Percentiles rank a stretch among this genome's conserved stretches.
Evolutionary conservation across 2,329 filamentous ascomycete species (phyloP).

Genomic region (Sporothrix variecibatus): DNA sequence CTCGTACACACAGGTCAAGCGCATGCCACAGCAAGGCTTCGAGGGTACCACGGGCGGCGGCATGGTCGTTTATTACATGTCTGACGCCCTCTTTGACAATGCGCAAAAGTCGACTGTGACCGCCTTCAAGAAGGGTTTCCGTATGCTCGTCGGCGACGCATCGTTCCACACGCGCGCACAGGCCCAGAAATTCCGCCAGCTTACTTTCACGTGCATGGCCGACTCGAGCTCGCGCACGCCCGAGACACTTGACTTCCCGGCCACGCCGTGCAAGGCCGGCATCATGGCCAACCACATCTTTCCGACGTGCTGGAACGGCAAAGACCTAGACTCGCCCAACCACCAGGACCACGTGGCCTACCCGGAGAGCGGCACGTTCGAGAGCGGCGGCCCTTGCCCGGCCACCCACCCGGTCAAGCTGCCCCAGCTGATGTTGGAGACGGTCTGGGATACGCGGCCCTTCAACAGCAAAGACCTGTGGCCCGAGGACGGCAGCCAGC

Average conservation of each 20-base stretch:
- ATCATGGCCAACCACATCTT: slow-evolving; percentile 50
- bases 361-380: slow-evolving; percentile 44
- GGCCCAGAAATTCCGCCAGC: slow-evolving; percentile 39
- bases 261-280: slow-evolving; percentile 42
- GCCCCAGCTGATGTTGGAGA: slow-evolving; percentile 45
- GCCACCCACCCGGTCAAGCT: slow-evolving; percentile 43
- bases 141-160: slow-evolving; percentile 49
- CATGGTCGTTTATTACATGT: slow-evolving; percentile 49
- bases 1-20: slow-evolving; percentile 46
- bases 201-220: slow-evolving; percentile 43
- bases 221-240: slow-evolving; percentile 36
- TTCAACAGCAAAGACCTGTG: slow-evolving; percentile 41
- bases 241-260: slow-evolving; percentile 46
- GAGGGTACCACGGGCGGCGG: slow-evolving; percentile 50
- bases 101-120: slow-evolving; percentile 38
- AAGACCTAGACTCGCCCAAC: slow-evolving; percentile 47
- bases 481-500: slow-evolving; percentile 40
- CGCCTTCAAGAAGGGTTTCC: slow-evolving; percentile 50
- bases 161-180: slow-evolving; percentile 37
- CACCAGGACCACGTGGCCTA: slow-evolving; percentile 42
- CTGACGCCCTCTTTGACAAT: slow-evolving; percentile 32
- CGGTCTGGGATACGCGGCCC: slow-evolving; percentile 47
- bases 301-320: slow-evolving; percentile 53
- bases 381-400: slow-evolving; percentile 50
- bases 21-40: slow-evolving; percentile 47